Conservation (phyloP, 768 basidiomycete genomes). For the Mrakia gelida region DNA sequence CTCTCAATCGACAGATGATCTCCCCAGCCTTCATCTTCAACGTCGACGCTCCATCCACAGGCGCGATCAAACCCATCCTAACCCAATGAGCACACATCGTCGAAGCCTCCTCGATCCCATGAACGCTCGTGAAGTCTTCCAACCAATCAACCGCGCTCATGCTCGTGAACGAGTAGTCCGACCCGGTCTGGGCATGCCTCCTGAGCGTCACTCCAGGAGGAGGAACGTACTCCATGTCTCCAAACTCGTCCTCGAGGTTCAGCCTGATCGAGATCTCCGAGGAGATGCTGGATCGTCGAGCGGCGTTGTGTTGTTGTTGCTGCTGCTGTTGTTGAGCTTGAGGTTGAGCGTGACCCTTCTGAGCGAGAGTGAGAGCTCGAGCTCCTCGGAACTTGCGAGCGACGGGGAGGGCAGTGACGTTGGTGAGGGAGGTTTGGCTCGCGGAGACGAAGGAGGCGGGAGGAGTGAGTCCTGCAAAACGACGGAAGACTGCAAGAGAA, state of each 20-base stretch:
- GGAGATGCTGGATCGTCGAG: neutral
- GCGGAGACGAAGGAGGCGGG: slow-evolving; percentile 53
- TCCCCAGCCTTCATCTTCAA: neutral
- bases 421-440: slow-evolving; percentile 58
- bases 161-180: slow-evolving; percentile 70
- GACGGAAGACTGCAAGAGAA: slow-evolving; percentile 71
- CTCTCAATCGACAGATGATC: neutral
- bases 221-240: neutral
- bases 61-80: slow-evolving; percentile 78
- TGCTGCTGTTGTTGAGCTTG: neutral
- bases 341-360: neutral
- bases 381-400: slow-evolving; percentile 47
- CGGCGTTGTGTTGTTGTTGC: neutral
- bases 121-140: slow-evolving; percentile 90
- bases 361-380: slow-evolving; percentile 44
- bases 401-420: neutral
- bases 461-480: slow-evolving; percentile 63
- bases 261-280: neutral
- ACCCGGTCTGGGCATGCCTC: neutral
- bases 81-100: slow-evolving; percentile 98
- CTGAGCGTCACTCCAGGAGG: slow-evolving; percentile 6
- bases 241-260: neutral
- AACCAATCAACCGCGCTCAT: slow-evolving; percentile 91
- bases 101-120: slow-evolving; percentile 90
- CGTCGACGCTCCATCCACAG: slow-evolving; percentile 52